Evolutionary conservation across 2,329 filamentous ascomycete species (phyloP).

Genomic region (Grosmannia serpens): DNA sequence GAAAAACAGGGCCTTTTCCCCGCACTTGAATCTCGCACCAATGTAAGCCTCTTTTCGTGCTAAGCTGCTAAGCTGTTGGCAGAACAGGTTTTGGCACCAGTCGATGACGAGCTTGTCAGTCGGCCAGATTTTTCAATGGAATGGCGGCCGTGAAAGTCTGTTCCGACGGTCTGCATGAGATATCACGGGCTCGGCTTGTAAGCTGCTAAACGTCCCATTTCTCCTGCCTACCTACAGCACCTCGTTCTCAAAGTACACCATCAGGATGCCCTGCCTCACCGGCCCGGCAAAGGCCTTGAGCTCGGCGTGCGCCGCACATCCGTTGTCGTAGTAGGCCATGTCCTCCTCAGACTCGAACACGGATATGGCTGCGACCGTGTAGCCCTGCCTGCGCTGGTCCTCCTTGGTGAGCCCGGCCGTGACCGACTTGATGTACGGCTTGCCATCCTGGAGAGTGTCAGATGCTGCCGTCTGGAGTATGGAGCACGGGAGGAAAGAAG

Average conservation of each 20-base stretch:
- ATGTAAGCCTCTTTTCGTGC: not conserved
- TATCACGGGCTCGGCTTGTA: no score
- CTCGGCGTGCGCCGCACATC: constrained; percentile 29
- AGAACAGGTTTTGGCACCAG: not conserved
- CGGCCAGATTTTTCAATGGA: no score
- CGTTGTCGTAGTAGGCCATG: constrained; percentile 58
- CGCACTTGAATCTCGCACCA: not conserved
- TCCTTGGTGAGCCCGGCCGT: constrained; percentile 34
- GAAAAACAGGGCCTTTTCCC: not conserved
- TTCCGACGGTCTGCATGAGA: no score
- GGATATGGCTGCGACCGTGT: constrained; percentile 50
- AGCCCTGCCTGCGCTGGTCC: constrained; percentile 52
- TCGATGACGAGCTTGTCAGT: no score
- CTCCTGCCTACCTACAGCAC: not conserved
- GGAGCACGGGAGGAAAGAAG: no score
- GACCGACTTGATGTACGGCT: constrained; percentile 55
- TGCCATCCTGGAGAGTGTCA: constrained; percentile 38
- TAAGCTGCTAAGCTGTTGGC: not conserved
- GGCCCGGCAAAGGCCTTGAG: constrained; percentile 27
- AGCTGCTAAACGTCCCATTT: no score
- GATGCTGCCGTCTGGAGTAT: not conserved
- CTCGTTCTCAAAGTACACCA: constrained; percentile 7
- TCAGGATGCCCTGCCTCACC: constrained; percentile 17
- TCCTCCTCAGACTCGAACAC: constrained; percentile 55
- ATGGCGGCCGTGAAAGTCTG: no score